A percentile compares a stretch with the other conserved stretches of the same genome.
phyloP scores from a whole-genome alignment of 192 early-diverging fungal genomes.

The Coemansia sp. region DNA sequence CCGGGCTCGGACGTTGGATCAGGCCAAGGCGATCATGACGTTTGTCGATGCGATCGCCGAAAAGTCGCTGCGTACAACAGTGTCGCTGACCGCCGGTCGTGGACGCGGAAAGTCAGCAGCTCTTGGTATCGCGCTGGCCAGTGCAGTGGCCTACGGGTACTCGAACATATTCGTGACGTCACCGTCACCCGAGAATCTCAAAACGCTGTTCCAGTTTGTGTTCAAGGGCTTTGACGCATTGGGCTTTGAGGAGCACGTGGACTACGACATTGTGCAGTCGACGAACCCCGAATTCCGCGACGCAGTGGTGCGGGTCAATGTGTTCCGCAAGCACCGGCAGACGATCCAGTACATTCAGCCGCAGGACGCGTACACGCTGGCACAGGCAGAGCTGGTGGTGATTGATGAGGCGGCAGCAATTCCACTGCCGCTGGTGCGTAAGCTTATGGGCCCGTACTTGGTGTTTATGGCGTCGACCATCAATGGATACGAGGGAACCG shows the following conservation, averaged over 20 bases:
- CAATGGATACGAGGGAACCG: slow-evolving; percentile 99
- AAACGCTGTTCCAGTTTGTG: slow-evolving; percentile 97
- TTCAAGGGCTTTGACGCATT: slow-evolving; percentile 98
- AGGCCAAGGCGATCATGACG: slow-evolving; percentile 95
- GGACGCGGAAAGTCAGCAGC: slow-evolving; percentile 98
- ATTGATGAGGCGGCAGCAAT: slow-evolving; percentile 99
- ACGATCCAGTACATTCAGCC: slow-evolving; percentile 99
- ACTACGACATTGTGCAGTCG: slow-evolving; percentile 98
- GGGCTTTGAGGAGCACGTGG: slow-evolving; percentile 97
- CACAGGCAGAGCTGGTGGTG: slow-evolving; percentile 96
- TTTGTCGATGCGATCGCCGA: slow-evolving; percentile 96
- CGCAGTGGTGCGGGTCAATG: slow-evolving; percentile 92
- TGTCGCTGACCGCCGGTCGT: slow-evolving; percentile 90
- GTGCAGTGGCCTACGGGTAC: slow-evolving; percentile 97
- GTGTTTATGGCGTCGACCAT: slow-evolving; percentile 99
- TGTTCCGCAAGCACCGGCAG: slow-evolving; percentile 95
- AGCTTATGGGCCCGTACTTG: slow-evolving; percentile 90
- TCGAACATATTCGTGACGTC: slow-evolving; percentile 99
- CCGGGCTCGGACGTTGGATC: slow-evolving; percentile 84
- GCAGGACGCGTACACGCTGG: slow-evolving; percentile 85
- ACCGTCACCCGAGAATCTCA: slow-evolving; percentile 95
- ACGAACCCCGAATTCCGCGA: slow-evolving; percentile 95
- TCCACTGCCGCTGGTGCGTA: slow-evolving; percentile 88
- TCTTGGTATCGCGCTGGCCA: slow-evolving; percentile 89
- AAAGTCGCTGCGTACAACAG: slow-evolving; percentile 88